A percentile compares a stretch with the other conserved stretches of the same genome.
Conservation (phyloP, 352 stramenopile species). For the Hyaloperonospora brassicae region DNA sequence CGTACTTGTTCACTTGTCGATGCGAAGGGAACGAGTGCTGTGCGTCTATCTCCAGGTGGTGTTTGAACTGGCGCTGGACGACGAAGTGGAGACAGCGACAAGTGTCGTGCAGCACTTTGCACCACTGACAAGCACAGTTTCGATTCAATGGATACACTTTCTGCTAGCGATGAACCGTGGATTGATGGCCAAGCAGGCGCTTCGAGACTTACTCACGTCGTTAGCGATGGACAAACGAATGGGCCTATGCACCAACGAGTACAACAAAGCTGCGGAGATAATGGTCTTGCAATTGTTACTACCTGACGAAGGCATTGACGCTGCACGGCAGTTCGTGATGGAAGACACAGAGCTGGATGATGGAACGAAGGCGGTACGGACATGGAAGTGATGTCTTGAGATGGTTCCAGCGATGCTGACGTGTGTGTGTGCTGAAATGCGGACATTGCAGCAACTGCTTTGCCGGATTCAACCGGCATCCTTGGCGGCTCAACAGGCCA, state of each 20-base stretch:
- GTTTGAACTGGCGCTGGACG: slow-evolving; percentile 50
- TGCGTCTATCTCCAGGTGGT: slow-evolving; percentile 59
- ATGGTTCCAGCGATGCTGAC: neutral
- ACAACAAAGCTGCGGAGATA: slow-evolving; percentile 26
- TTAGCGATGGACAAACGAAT: slow-evolving; percentile 3
- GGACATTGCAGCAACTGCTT: slow-evolving; percentile 23
- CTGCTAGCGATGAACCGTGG: slow-evolving; percentile 49
- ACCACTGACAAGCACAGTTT: slow-evolving; percentile 32
- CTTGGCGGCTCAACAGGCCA: slow-evolving; percentile 14
- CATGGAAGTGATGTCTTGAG: neutral
- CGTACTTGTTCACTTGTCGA: neutral
- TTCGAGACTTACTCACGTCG: slow-evolving; percentile 23
- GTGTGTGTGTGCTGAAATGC: too few relatives aligned
- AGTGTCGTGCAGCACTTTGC: slow-evolving; percentile 35
- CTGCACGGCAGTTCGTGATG: slow-evolving; percentile 29
- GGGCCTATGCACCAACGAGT: slow-evolving; percentile 14
- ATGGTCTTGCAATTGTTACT: slow-evolving; percentile 45
- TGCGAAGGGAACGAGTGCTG: slow-evolving; percentile 42
- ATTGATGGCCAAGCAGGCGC: slow-evolving; percentile 21
- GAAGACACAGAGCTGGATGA: slow-evolving; percentile 37
- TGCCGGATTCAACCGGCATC: slow-evolving; percentile 24
- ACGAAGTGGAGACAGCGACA: slow-evolving; percentile 43
- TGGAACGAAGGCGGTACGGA: slow-evolving; percentile 33
- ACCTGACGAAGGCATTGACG: slow-evolving; percentile 29
- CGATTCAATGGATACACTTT: slow-evolving; percentile 58